Percentiles rank a stretch among this genome's conserved stretches.
Evolutionary conservation across 306 rosid genomes (phyloP).

Genomic region (Cucumis cinereus): DNA sequence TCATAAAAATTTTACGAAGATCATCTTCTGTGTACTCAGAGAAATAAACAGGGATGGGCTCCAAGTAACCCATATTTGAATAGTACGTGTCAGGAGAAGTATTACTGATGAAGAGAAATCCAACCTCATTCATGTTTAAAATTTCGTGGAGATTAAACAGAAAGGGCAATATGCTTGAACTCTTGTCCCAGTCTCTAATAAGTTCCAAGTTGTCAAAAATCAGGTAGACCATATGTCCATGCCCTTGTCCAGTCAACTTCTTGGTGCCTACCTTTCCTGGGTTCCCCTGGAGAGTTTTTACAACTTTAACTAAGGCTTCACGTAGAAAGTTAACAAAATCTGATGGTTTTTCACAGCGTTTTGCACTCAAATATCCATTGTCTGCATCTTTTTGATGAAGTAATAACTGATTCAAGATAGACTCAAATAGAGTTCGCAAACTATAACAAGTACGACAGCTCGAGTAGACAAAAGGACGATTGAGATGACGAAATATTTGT

Average conservation of each 20-base stretch:
- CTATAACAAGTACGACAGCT: constrained; percentile 73
- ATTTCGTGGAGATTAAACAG: constrained; percentile 65
- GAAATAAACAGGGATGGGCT: constrained; percentile 60
- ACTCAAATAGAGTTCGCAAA: constrained; percentile 70
- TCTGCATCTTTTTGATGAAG: constrained; percentile 54
- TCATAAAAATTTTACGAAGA: constrained; percentile 45
- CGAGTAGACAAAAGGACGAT: constrained; percentile 69
- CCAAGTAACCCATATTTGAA: constrained; percentile 63
- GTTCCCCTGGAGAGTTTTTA: constrained; percentile 34
- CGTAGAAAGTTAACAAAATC: constrained; percentile 67
- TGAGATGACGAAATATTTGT: constrained; percentile 58
- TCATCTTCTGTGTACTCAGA: constrained; percentile 68
- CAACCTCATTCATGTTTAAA: constrained; percentile 64
- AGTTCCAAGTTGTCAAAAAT: constrained; percentile 74
- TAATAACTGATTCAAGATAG: constrained; percentile 57
- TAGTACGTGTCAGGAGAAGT: constrained; percentile 79
- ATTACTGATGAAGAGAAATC: constrained; percentile 70
- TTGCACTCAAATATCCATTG: constrained; percentile 54
- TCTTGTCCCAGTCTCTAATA: constrained; percentile 80
- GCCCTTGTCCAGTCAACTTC: constrained; percentile 21
- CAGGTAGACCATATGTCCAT: constrained; percentile 72
- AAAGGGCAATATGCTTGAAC: constrained; percentile 53
- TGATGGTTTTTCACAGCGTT: constrained; percentile 74
- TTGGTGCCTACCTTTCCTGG: constrained; percentile 25
- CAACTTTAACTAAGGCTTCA: constrained; percentile 50